Base-by-base conservation (phyloP, 768 basidiomycete genomes). In the Tylopilus sp. region DNA sequence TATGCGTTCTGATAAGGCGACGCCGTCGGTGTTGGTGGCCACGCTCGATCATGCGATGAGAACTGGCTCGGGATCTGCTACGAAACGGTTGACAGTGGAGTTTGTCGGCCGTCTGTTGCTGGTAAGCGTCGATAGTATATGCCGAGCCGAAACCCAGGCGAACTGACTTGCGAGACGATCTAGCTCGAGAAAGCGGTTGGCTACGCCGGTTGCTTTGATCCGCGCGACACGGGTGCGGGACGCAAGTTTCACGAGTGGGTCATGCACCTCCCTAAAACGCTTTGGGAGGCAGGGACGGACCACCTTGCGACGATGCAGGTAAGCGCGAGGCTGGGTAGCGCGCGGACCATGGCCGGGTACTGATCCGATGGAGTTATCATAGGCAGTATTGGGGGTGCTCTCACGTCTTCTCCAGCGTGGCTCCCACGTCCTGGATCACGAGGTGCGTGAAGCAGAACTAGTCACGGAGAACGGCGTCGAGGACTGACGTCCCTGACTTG, bases 241-340 rank as follows among this genome's bases (percentile, higher is more conserved):
- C 58, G 50, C 28, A 73, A 69, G 46, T 67, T 86, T 35, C 70
- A 75, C 45, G 77, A 77, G 20, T 97, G 94, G 92, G 57, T 92
- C 17, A 66, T 77, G 23, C 82, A 87, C 56, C 76, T 97, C 40
- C 91, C 94, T 0, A 86, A 82, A 68, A 76, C 78, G 6, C 72
- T 98, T 4, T 98, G 95, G 95, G 94, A 98, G 66, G 67, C 88
- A 10, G 86, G 86, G 3, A 69, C 68, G 10, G 78, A 68, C 47
- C 80, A 90, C 62, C 63, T 78, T 17, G 57, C 67, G 1, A 70
- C 78, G 4, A 83, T 85, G 0, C 82, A 89, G 78, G 91, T 88
- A 45, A 35, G 33, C 57, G 74, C 39, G 30, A 23, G 28, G 35
- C 21, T 20, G 7, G 25, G 44, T 3, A 8, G 26, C 26, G 26